A percentile compares a stretch with the other conserved stretches of the same genome.
Conservation (phyloP, 2,329 filamentous ascomycete species). For the Exserohilum rostratum region DNA sequence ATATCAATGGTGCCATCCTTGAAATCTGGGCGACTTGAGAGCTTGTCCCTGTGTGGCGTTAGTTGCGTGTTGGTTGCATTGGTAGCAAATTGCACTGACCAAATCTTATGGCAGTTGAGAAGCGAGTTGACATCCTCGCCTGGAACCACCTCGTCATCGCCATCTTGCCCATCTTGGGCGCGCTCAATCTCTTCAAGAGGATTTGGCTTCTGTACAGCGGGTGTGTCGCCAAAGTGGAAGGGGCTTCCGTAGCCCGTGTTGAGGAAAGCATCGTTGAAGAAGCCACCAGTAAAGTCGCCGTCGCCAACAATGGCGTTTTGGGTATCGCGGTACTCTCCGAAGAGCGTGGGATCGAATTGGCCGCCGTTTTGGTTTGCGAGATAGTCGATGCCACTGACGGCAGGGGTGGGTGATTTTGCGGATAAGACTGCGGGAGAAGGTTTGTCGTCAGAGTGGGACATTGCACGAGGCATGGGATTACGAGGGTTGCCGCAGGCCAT, state of each 20-base stretch:
- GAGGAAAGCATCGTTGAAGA: conserved; percentile 79
- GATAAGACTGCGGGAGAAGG: conserved; percentile 45
- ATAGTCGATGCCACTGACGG: conserved; percentile 69
- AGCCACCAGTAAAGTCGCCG: conserved; percentile 71
- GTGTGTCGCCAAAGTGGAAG: conserved; percentile 69
- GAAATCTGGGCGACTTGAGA: conserved; percentile 85
- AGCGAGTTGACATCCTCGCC: conserved; percentile 66
- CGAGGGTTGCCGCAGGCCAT: conserved; percentile 61
- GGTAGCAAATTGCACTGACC: conserved; percentile 64
- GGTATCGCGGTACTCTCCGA: conserved; percentile 89
- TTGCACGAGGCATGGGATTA: conserved; percentile 59
- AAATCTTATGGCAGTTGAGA: conserved; percentile 88
- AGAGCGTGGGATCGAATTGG: conserved; percentile 88
- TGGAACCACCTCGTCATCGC: conserved; percentile 69
- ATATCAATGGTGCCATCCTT: conserved; percentile 92
- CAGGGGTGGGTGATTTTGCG: conserved; percentile 39
- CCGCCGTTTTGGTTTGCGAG: conserved; percentile 80
- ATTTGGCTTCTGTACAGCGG: conserved; percentile 59
- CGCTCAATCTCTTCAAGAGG: conserved; percentile 80
- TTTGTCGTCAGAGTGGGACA: conserved; percentile 52
- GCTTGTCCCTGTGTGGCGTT: conserved; percentile 74
- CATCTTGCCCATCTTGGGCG: conserved; percentile 72
- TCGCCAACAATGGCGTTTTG: conserved; percentile 77
- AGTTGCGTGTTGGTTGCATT: conserved; percentile 3
- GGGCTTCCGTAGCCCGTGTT: conserved; percentile 78